These are phyloP conservation scores for Cryptosporidium canis DNA, from an alignment of 169 alveolate genomes.

Conservation along the genomic window DNA sequence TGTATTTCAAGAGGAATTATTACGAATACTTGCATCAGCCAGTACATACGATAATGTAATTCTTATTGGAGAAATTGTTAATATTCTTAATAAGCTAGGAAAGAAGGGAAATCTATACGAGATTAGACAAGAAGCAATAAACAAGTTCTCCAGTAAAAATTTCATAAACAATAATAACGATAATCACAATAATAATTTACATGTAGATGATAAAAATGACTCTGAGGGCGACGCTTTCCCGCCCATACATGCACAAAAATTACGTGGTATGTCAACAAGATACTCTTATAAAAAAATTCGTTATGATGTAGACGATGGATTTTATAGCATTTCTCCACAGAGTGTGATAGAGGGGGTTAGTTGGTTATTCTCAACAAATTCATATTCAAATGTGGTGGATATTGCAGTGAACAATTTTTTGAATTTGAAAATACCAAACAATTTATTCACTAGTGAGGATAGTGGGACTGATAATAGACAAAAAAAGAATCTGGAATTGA, in stretches of 20 bases:
- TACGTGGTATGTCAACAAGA: slow-evolving; percentile 35
- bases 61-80: slow-evolving; percentile 25
- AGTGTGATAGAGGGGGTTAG: slow-evolving; percentile 65
- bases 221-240: not conserved
- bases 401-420: slow-evolving; percentile 38
- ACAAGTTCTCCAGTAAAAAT: not conserved
- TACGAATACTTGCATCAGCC: slow-evolving; percentile 31
- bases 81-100: slow-evolving; percentile 10
- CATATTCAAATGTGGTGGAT: slow-evolving; percentile 52
- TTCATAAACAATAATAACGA: not conserved
- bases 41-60: slow-evolving; percentile 5
- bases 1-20: slow-evolving; percentile 32
- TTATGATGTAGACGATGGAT: slow-evolving; percentile 55
- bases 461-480: not conserved
- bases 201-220: not conserved
- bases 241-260: slow-evolving; percentile 27
- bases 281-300: slow-evolving; percentile 47
- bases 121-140: slow-evolving; percentile 43
- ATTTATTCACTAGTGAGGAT: not conserved
- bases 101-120: slow-evolving; percentile 12
- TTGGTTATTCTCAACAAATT: slow-evolving; percentile 48
- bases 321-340: slow-evolving; percentile 48
- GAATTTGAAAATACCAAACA: slow-evolving; percentile 44
- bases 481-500: not conserved
- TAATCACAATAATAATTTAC: not conserved